phyloP scores from a whole-genome alignment of 2,329 filamentous ascomycete genomes.

The Mariannaea sp. region DNA sequence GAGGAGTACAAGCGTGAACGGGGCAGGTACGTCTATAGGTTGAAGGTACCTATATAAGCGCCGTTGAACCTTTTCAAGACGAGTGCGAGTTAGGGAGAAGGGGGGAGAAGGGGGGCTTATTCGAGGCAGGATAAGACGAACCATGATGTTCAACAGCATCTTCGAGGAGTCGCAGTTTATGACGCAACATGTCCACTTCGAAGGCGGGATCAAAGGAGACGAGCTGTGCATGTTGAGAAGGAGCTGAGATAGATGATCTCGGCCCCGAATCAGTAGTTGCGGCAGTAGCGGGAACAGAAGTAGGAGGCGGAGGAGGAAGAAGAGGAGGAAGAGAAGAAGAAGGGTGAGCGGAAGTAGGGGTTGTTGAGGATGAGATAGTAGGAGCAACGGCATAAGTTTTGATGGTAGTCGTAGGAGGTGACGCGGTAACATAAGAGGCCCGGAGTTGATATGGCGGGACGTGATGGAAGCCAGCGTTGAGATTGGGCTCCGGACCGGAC shows the following conservation, averaged over 20 bases:
- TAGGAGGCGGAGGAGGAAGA: background rate
- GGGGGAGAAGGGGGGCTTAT: too few relatives aligned
- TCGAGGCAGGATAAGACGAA: slow-evolving; percentile 40
- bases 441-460: slow-evolving; percentile 55
- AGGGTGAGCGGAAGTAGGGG: background rate
- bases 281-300: background rate
- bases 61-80: slow-evolving; percentile 15
- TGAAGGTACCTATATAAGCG: too few relatives aligned
- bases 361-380: background rate
- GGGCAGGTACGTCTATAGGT: too few relatives aligned
- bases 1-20: slow-evolving; percentile 6
- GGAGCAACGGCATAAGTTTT: background rate
- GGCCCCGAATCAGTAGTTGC: slow-evolving; percentile 54
- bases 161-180: slow-evolving; percentile 58
- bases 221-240: slow-evolving; percentile 54
- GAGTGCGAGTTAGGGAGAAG: slow-evolving; percentile 11
- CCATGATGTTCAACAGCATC: slow-evolving; percentile 55
- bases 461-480: slow-evolving; percentile 41
- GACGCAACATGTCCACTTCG: slow-evolving; percentile 60
- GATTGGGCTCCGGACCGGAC: slow-evolving; percentile 40
- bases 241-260: slow-evolving; percentile 54
- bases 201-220: slow-evolving; percentile 52
- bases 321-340: background rate
- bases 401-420: background rate
- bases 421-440: background rate